Percentiles rank a stretch among this genome's conserved stretches.
phyloP scores from a whole-genome alignment of 1,284 basidiomycete genomes.

The Ceratobasidium sp. region DNA sequence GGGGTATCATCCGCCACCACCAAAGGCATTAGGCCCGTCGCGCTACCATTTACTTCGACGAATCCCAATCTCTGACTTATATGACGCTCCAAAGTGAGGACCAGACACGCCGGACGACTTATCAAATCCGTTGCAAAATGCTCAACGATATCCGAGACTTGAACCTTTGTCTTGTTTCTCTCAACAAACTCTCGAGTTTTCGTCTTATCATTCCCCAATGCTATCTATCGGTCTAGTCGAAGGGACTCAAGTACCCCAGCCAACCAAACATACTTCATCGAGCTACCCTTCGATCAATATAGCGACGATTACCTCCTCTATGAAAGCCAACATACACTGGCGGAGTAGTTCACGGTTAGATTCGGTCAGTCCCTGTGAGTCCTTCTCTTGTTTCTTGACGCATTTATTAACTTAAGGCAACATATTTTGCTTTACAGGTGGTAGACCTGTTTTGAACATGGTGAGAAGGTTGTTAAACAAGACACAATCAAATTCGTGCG shows the following conservation, averaged over 20 bases:
- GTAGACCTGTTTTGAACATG: constrained; percentile 7
- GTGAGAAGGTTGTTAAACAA: neutral
- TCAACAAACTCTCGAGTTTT: neutral
- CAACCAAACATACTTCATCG: neutral
- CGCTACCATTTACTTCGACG: constrained; percentile 9
- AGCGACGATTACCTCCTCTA: neutral
- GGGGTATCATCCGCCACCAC: neutral
- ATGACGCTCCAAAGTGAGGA: no score
- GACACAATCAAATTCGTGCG: neutral
- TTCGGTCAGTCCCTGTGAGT: constrained; percentile 18
- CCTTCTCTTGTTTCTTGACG: neutral
- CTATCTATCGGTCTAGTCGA: neutral
- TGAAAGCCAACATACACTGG: neutral
- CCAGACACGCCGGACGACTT: neutral
- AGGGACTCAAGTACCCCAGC: neutral
- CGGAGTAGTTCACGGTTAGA: constrained; percentile 5
- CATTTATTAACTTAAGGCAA: neutral
- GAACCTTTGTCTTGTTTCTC: neutral
- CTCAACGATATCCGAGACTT: neutral
- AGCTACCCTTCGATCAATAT: neutral
- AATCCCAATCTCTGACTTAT: neutral
- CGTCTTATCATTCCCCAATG: neutral
- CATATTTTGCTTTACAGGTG: neutral
- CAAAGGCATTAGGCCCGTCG: no score
- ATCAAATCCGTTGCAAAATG: constrained; percentile 3